Evolutionary conservation across 805 yeast genomes (phyloP), one percentile per base, ranked within the genome.

Genomic region (Kodamaea kaohsiungensis): DNA sequence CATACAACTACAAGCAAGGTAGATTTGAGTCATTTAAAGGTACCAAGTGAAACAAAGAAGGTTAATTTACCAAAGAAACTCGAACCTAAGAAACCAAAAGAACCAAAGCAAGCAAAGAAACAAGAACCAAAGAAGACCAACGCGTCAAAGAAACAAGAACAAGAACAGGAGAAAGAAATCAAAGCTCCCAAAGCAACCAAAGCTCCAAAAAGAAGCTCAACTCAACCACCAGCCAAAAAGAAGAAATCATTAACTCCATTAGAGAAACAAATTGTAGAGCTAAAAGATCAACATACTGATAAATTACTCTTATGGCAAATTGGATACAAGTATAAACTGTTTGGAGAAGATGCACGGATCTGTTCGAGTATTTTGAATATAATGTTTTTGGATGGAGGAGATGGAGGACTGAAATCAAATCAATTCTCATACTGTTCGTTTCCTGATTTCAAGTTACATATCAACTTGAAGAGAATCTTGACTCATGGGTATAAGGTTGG

Each of bases 301-400:
- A 89, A 89, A 51, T 60, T 95, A 1, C 72, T 95, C 7, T 85
- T 95, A 0, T 78, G 93, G 22, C 95, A 95, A 66, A 96, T 89
- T 2, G 99, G 99, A 0, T 95, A 93, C 72, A 91, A 91, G 68
- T 95, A 85, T 71, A 89, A 89, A 63, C 86, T 92, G 56, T 90
- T 83, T 66, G 97, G 96, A 0, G 79, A 85, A 52, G 98, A 93
- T 70, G 98, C 98, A 0, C 77, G 75, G 12, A 71, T 73, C 3
- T 97, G 87, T 0, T 79, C 96, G 10, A 72, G 77, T 48, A 77
- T 87, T 10, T 68, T 91, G 35, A 85, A 87, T 56, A 87, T 89
- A 43, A 85, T 85, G 83, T 74, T 87, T 18, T 76, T 89, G 0
- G 88, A 88, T 0, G 97, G 96, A 0, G 83, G 85, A 65, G 82